These are phyloP conservation scores for Blastobotrys indianensis DNA, from an alignment of 1,139 yeast species.

Conservation along the genomic window DNA sequence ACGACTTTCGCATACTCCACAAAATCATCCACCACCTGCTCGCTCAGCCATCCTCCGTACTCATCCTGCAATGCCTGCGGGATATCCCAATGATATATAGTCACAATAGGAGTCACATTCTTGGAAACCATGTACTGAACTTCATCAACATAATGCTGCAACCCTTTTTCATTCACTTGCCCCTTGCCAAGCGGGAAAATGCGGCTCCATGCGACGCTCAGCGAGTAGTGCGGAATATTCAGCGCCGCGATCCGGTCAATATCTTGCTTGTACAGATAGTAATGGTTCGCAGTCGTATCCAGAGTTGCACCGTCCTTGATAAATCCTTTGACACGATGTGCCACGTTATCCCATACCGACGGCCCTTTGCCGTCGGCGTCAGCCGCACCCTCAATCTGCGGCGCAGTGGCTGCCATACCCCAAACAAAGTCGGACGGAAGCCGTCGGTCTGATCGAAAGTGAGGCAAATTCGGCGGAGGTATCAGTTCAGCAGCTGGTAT, in stretches of 20 bases:
- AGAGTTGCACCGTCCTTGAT: slow-evolving; percentile 28
- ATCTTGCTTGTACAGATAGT: slow-evolving; percentile 37
- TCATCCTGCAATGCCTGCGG: slow-evolving; percentile 25
- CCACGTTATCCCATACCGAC: slow-evolving; percentile 30
- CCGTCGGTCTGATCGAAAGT: background rate
- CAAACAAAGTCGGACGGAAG: slow-evolving; percentile 23
- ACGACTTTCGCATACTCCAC: slow-evolving; percentile 35
- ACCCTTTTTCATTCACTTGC: slow-evolving; percentile 32
- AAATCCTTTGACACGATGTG: slow-evolving; percentile 20
- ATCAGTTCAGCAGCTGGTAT: slow-evolving; percentile 14
- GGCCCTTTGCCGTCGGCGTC: slow-evolving; percentile 37
- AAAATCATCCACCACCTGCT: slow-evolving; percentile 35
- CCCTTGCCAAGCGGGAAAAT: slow-evolving; percentile 36
- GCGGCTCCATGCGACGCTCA: slow-evolving; percentile 37
- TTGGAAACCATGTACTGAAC: slow-evolving; percentile 31
- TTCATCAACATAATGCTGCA: slow-evolving; percentile 37
- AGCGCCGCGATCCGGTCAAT: slow-evolving; percentile 33
- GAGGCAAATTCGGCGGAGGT: slow-evolving; percentile 19
- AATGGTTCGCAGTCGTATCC: slow-evolving; percentile 36
- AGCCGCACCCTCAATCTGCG: slow-evolving; percentile 38
- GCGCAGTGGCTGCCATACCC: slow-evolving; percentile 27
- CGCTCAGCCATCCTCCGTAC: slow-evolving; percentile 33
- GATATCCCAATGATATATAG: slow-evolving; percentile 32
- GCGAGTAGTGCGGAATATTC: slow-evolving; percentile 35
- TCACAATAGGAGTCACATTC: slow-evolving; percentile 35